Base-by-base conservation (phyloP, 768 basidiomycete species). In the Piloderma croceum region DNA sequence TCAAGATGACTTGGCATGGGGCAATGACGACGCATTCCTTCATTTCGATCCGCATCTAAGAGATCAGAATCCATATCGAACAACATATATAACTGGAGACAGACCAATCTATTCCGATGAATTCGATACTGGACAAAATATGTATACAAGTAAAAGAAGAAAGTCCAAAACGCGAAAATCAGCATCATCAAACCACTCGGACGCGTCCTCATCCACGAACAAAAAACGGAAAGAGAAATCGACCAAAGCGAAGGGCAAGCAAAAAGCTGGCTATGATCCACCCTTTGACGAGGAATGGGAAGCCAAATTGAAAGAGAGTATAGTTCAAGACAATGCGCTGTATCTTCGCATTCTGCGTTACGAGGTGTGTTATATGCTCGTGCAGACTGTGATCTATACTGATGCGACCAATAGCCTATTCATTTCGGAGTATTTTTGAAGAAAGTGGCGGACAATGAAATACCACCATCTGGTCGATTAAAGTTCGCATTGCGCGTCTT, bases 311-410 rank as follows among this genome's bases (percentile, higher is more conserved):
- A 69, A 54, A 51, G 56, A 55, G 1, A 59, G 58, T 31, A 74
- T 83, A 39, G 38, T 67, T 3, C 47, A 58, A 36, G 68, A 83
- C 56, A 55, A 51, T 10, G 60, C 60, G 34, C 62, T 86, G 5
- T 62, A 82, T 52, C 53, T 68, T 24, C 73, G 76, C 27, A 69
- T 86, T 44, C 55, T 86, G 47, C 77, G 81, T 20, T 82, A 78
- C 52, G 81, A 86, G 68, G 81, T 79, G 44, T 19, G 69, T 49
- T 17, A 13, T 36, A 23, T 25, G 15, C 15, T 7, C 23, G 18
- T 12, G 21, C 22, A 15, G 19, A 17, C 24, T 9, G 5, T 3
- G 4, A 11, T 20, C 21, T 5, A 12, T 18, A 19, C 7, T 40
- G 38, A 45, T 34, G 10, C 34, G 34, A 10, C 18, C 10, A 9